Conservation (phyloP, 1,284 basidiomycete genomes). For the Serendipita sp. region DNA sequence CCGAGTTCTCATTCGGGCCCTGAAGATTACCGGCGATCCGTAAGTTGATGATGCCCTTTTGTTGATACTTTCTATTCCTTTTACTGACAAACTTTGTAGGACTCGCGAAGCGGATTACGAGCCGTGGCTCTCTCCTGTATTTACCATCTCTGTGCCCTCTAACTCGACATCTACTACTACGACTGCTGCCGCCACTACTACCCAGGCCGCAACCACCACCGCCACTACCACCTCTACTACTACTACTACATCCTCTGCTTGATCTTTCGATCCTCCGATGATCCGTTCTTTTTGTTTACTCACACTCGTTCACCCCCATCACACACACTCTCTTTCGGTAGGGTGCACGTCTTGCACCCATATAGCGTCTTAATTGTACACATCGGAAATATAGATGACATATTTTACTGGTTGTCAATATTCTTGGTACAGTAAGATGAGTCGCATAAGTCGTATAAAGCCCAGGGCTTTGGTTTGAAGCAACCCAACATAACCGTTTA, state of each 20-base stretch:
- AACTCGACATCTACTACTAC: background rate
- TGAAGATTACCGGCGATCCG: slow-evolving; percentile 4
- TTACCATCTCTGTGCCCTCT: slow-evolving; percentile 5
- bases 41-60: slow-evolving; percentile 8
- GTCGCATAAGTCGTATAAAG: too few relatives aligned
- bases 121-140: slow-evolving; percentile 17
- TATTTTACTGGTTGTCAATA: too few relatives aligned
- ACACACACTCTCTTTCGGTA: background rate
- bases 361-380: too few relatives aligned
- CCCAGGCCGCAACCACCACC: background rate
- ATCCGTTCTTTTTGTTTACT: background rate
- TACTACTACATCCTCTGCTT: background rate
- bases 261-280: background rate
- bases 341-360: background rate
- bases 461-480: too few relatives aligned
- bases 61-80: too few relatives aligned
- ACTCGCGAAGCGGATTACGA: slow-evolving; percentile 23
- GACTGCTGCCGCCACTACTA: background rate
- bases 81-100: background rate
- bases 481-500: too few relatives aligned
- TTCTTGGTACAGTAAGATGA: too few relatives aligned
- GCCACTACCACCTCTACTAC: background rate
- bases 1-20: slow-evolving; percentile 9
- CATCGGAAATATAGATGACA: too few relatives aligned
- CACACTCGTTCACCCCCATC: background rate